phyloP scores from a whole-genome alignment of 1,284 basidiomycete species.

The Taiwanofungus camphoratus region DNA sequence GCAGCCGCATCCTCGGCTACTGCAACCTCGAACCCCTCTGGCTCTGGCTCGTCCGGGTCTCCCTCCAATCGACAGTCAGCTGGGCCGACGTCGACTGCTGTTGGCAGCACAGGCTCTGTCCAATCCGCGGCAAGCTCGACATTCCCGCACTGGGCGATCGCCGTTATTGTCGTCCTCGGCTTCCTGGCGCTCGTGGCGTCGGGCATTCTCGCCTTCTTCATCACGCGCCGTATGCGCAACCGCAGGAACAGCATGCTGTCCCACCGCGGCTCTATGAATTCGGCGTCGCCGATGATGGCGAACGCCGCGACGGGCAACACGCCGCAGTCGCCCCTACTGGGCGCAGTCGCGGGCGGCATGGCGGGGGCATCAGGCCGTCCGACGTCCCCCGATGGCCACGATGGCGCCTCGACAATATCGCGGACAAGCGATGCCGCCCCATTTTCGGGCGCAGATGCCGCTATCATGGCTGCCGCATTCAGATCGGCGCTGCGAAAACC shows the following conservation, averaged over 20 bases:
- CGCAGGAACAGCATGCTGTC: slow-evolving; percentile 41
- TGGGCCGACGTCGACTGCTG: slow-evolving; percentile 16
- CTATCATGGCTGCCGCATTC: slow-evolving; percentile 86
- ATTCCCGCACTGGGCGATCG: slow-evolving; percentile 86
- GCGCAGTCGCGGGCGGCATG: slow-evolving; percentile 22
- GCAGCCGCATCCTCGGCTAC: slow-evolving; percentile 19
- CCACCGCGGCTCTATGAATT: slow-evolving; percentile 69
- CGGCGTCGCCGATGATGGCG: slow-evolving; percentile 75
- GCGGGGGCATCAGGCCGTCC: slow-evolving; percentile 26
- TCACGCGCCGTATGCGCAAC: slow-evolving; percentile 59
- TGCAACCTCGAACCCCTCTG: slow-evolving; percentile 7
- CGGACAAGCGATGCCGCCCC: slow-evolving; percentile 56
- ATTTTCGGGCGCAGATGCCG: slow-evolving; percentile 77
- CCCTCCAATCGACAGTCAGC: not conserved
- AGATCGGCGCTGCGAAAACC: slow-evolving; percentile 78
- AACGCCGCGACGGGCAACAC: slow-evolving; percentile 36
- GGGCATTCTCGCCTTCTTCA: slow-evolving; percentile 62
- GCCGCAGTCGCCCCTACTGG: slow-evolving; percentile 48
- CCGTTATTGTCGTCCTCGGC: slow-evolving; percentile 77
- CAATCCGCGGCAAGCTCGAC: slow-evolving; percentile 36
- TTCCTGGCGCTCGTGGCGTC: slow-evolving; percentile 70
- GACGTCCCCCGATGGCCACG: slow-evolving; percentile 48
- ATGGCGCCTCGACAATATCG: slow-evolving; percentile 63
- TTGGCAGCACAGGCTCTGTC: slow-evolving; percentile 34
- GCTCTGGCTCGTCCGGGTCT: not conserved